Conservation (phyloP, 208 protist species). For the Endotrypanum monterogeii region DNA sequence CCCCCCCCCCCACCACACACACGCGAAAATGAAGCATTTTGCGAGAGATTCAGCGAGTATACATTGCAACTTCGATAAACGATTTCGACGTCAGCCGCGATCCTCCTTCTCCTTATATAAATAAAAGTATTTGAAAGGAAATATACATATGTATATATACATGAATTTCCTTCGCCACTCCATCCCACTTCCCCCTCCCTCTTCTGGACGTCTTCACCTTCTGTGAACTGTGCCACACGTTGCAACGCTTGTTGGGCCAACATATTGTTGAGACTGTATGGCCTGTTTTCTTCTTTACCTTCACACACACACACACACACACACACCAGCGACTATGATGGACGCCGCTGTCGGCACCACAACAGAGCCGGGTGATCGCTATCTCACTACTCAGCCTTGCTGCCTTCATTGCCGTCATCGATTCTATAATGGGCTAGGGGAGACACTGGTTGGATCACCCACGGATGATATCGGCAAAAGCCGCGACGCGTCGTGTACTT, state of each 20-base stretch:
- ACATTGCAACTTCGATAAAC: no score
- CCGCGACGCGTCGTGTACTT: not conserved
- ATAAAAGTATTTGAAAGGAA: not conserved
- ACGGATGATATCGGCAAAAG: not conserved
- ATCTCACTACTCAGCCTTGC: conserved; percentile 34
- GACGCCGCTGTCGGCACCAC: not conserved
- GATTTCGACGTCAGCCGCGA: no score
- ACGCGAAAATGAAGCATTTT: no score
- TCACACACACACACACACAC: not conserved
- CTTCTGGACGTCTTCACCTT: no score
- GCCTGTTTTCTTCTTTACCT: no score
- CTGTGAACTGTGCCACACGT: no score
- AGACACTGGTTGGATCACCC: not conserved
- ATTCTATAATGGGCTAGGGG: not conserved
- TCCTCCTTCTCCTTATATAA: no score
- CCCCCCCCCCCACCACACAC: no score
- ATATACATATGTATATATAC: not conserved
- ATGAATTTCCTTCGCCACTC: not conserved
- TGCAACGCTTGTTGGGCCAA: no score
- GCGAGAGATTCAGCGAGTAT: no score
- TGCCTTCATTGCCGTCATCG: conserved; percentile 19
- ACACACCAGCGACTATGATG: not conserved
- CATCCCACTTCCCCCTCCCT: no score
- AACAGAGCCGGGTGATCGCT: conserved; percentile 39
- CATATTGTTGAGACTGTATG: no score